Conservation (phyloP, 331 rosid species). For the Acacia pycnantha region DNA sequence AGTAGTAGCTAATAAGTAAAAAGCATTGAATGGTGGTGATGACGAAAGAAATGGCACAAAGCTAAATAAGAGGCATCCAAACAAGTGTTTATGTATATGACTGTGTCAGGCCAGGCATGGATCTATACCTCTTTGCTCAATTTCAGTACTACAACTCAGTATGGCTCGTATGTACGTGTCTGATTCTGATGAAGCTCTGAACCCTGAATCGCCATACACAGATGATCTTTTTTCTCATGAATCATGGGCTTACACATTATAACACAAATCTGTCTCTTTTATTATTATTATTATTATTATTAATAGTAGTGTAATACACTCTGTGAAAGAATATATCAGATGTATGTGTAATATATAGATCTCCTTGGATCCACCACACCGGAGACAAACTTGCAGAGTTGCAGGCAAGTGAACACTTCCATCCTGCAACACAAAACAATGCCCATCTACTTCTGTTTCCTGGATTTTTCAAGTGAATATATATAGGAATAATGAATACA, state of each 20-base stretch:
- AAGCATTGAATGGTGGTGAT: background rate
- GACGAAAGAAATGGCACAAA: background rate
- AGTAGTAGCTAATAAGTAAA: background rate
- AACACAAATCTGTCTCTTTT: background rate
- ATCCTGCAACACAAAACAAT: background rate
- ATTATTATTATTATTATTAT: background rate
- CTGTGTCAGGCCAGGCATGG: constrained; percentile 1
- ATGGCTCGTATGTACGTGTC: background rate
- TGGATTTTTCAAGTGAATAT: background rate
- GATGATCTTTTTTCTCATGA: background rate
- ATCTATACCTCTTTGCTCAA: background rate
- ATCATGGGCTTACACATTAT: background rate
- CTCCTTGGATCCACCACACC: background rate
- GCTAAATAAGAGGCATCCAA: background rate
- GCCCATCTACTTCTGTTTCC: background rate
- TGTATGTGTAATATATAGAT: background rate
- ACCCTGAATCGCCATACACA: background rate
- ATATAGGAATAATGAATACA: background rate
- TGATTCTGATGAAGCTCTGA: background rate
- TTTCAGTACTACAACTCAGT: background rate
- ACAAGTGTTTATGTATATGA: background rate
- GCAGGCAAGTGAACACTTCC: background rate
- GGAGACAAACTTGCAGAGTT: background rate
- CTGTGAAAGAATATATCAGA: background rate
- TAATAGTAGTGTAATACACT: too few relatives aligned